Conservation (phyloP, 306 rosid species). For the Corylus heterophylla region DNA sequence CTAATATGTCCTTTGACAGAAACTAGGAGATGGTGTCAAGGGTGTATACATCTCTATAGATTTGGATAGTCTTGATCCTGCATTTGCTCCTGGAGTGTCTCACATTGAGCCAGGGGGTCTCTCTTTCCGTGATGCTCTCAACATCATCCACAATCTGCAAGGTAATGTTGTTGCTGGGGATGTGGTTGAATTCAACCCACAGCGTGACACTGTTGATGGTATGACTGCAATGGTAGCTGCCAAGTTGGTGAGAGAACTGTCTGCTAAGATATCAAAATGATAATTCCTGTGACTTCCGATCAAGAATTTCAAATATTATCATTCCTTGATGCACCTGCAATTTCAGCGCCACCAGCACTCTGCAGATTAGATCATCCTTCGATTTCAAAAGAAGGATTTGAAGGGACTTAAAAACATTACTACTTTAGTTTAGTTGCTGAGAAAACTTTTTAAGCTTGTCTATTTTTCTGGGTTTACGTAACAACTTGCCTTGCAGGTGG, state of each 20-base stretch:
- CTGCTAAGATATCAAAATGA: constrained; percentile 86
- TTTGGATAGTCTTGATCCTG: constrained; percentile 91
- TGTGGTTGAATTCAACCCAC: constrained; percentile 92
- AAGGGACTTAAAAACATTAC: background rate
- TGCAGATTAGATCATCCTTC: constrained; percentile 3
- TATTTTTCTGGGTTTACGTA: background rate
- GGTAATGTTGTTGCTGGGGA: constrained; percentile 85
- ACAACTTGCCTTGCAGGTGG: background rate
- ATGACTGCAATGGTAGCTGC: constrained; percentile 99
- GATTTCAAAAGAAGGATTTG: background rate
- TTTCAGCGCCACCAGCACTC: constrained; percentile 4
- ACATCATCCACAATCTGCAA: constrained; percentile 88
- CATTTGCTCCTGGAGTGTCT: constrained; percentile 98
- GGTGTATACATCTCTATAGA: constrained; percentile 92
- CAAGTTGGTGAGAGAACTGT: constrained; percentile 82
- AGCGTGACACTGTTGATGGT: constrained; percentile 91
- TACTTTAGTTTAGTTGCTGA: background rate
- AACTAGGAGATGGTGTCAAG: constrained; percentile 92
- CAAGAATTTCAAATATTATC: background rate
- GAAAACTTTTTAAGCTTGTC: background rate
- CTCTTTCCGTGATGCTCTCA: constrained; percentile 84
- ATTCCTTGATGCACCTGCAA: constrained; percentile 9
- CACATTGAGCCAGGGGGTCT: constrained; percentile 97
- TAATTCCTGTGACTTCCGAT: background rate
- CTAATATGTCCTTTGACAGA: constrained; percentile 48